These are phyloP conservation scores for Penicillium chermesinum DNA, from an alignment of 495 filamentous ascomycete species.

Conservation along the genomic window DNA sequence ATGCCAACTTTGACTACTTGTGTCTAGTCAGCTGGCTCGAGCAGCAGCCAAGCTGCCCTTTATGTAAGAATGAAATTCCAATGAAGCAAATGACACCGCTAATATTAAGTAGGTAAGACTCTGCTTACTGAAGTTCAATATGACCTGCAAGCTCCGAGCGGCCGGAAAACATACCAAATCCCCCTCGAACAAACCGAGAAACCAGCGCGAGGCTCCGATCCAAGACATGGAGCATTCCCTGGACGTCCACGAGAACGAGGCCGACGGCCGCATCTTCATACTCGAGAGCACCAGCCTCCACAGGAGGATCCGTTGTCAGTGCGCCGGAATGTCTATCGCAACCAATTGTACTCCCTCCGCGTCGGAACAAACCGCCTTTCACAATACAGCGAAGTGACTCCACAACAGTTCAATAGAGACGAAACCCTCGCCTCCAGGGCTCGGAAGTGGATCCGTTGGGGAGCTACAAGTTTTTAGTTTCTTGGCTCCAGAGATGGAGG, in stretches of 20 bases:
- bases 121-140: conserved; percentile 65
- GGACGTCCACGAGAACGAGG: conserved; percentile 17
- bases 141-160: conserved; percentile 46
- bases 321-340: conserved; percentile 70
- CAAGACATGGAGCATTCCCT: not conserved
- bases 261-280: conserved; percentile 19
- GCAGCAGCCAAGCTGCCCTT: conserved; percentile 64
- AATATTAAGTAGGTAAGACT: conserved; percentile 47
- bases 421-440: conserved; percentile 72
- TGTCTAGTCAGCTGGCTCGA: conserved; percentile 83
- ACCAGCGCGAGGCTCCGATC: not conserved
- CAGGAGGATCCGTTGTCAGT: conserved; percentile 60
- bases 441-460: conserved; percentile 78
- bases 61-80: conserved; percentile 48
- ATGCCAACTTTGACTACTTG: conserved; percentile 76
- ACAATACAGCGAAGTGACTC: conserved; percentile 69
- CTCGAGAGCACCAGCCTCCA: conserved; percentile 20
- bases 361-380: conserved; percentile 81
- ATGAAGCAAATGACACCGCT: conserved; percentile 7
- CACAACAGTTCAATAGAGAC: conserved; percentile 57
- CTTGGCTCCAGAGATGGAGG: conserved; percentile 42
- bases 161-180: conserved; percentile 52
- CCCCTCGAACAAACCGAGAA: conserved; percentile 4
- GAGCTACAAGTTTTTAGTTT: conserved; percentile 87
- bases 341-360: conserved; percentile 74